phyloP scores from a whole-genome alignment of 1,284 basidiomycete genomes.

The Leccinum fuscescens region DNA sequence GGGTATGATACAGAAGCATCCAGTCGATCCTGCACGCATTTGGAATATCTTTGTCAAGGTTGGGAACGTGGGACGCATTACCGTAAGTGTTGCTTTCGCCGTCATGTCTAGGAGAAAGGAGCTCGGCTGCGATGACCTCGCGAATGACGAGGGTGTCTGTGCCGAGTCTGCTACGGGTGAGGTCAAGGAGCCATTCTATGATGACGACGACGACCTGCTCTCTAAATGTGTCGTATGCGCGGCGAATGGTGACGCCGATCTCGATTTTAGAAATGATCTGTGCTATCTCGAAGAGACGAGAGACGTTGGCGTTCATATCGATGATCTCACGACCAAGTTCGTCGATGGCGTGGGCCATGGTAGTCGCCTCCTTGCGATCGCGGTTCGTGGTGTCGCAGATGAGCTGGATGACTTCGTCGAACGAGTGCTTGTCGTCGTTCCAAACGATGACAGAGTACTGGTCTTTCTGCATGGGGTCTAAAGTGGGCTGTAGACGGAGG shows the following conservation, averaged over 20 bases:
- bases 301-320: constrained; percentile 69
- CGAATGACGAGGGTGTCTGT: constrained; percentile 66
- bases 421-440: no score
- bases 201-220: constrained; percentile 85
- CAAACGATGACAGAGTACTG: no score
- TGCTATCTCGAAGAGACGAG: constrained; percentile 76
- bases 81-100: constrained; percentile 33
- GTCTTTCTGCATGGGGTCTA: no score
- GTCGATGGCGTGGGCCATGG: constrained; percentile 71
- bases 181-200: constrained; percentile 83
- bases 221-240: constrained; percentile 86
- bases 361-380: constrained; percentile 61
- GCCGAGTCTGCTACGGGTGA: constrained; percentile 70
- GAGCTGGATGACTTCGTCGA: no score
- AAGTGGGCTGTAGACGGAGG: no score
- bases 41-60: constrained; percentile 50
- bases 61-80: constrained; percentile 34
- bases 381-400: constrained; percentile 67
- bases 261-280: constrained; percentile 86
- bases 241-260: constrained; percentile 86
- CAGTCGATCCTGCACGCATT: constrained; percentile 68
- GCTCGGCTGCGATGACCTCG: constrained; percentile 45
- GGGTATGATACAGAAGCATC: constrained; percentile 75
- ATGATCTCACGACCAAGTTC: constrained; percentile 85
- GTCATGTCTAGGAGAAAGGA: constrained; percentile 63